Conservation (phyloP, 768 basidiomycete species). For the Suillus bovinus region DNA sequence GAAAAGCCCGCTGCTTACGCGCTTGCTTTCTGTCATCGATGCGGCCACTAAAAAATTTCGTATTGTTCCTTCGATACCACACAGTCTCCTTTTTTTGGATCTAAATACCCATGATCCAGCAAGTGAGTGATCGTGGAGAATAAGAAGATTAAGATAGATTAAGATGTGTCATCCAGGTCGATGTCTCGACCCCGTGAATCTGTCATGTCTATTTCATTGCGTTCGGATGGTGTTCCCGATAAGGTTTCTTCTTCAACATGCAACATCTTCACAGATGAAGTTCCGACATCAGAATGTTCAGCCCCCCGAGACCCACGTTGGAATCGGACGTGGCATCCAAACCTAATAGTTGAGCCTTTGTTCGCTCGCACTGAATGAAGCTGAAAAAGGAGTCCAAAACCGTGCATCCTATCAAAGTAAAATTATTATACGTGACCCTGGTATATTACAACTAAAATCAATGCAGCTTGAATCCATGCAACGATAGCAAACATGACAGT, state of each 20-base stretch:
- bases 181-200: constrained; percentile 13
- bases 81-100: constrained; percentile 6
- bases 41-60: constrained; percentile 7
- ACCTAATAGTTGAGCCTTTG: background rate
- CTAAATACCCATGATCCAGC: constrained; percentile 11
- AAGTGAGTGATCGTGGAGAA: constrained; percentile 11
- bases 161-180: constrained; percentile 1
- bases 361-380: background rate
- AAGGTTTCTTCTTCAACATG: background rate
- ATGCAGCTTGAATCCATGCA: constrained; percentile 7
- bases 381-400: background rate
- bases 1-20: constrained; percentile 13
- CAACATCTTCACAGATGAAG: constrained; percentile 5
- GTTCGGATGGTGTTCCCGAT: background rate
- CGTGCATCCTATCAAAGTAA: background rate
- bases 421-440: constrained; percentile 5
- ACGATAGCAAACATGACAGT: constrained; percentile 13
- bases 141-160: constrained; percentile 7
- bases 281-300: constrained; percentile 2
- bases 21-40: background rate
- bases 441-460: constrained; percentile 13
- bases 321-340: background rate
- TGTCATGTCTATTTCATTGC: constrained; percentile 4
- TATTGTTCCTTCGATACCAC: constrained; percentile 5
- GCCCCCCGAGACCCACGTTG: background rate